Base-by-base conservation (phyloP, 148 eudicot genomes). In the Rhododendron griersonianum region DNA sequence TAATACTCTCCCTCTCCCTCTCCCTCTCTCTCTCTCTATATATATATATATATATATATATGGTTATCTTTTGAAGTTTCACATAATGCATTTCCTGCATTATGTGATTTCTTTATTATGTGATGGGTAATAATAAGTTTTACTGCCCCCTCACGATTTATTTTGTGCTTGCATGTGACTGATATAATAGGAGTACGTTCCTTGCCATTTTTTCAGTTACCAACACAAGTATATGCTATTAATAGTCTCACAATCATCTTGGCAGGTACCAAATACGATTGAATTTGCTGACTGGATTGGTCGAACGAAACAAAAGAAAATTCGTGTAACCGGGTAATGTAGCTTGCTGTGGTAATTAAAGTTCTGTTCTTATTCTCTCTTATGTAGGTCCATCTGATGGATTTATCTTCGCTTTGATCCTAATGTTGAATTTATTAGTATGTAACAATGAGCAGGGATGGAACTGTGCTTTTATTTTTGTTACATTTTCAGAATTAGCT, bases 281-380 rank as follows among this genome's bases (percentile, higher is more conserved):
- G 98, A 97, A 87, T 97, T 95, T 94, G 98, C 98, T 91, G 96
- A 95, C 84, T 97, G 99, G 98, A 95, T 95, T 85, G 98, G 98
- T 86, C 89, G 98, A 85, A 97, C 95, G 81, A 97, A 97, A 87
- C 95, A 94, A 91, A 97, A 95, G 91, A 90, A 91, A 83, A 97
- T 97, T 86, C 94, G 95, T 77, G 94, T 97, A 50, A 94, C 98
- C 8, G 98, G 98, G 98, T 95, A 55, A 87, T 90, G 96, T 90
- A 73, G 81, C 83, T 73, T 50, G 69, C 80, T 89, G 23, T 89
- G 86, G 82, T 83, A 59, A 25, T 87, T 47, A 77, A 69, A 67
- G 19, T 77, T 86, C 3, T 15, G 63, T 84, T 67, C 41, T 69
- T 14, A 25, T 81, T 78, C 44, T 53, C 47, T 37, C 59, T 28